Evolutionary conservation across 441 rosid genomes (phyloP).

Genomic region (Gossypium aridum): DNA sequence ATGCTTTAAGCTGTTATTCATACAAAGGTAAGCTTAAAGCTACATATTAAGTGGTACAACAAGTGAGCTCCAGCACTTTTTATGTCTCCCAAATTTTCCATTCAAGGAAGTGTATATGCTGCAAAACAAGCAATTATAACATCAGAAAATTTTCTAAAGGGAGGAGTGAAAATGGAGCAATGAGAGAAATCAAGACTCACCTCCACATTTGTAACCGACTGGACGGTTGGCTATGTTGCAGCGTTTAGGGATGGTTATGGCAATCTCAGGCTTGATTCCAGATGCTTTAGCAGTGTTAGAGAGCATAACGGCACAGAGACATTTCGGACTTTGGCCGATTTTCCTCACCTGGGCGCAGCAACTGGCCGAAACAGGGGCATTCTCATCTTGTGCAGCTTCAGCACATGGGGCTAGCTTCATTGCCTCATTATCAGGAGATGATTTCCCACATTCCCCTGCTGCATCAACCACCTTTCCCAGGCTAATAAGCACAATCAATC

Average conservation of each 20-base stretch:
- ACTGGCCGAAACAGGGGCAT: conserved; percentile 42
- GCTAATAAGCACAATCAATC: conserved; percentile 21
- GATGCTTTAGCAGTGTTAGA: conserved; percentile 63
- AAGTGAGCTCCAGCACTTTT: neutral
- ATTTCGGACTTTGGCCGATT: conserved; percentile 48
- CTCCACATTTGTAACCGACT: conserved; percentile 71
- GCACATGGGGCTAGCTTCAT: conserved; percentile 57
- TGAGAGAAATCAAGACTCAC: conserved; percentile 20
- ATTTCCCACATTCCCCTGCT: conserved; percentile 60
- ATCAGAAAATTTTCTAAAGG: neutral
- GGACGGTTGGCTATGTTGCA: conserved; percentile 76
- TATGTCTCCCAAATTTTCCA: neutral
- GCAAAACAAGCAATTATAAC: conserved; percentile 20
- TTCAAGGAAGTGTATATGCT: conserved; percentile 47
- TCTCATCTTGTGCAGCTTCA: conserved; percentile 47
- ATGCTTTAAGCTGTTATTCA: conserved; percentile 3
- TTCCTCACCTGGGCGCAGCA: conserved; percentile 49
- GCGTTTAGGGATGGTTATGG: conserved; percentile 73
- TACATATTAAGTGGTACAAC: neutral
- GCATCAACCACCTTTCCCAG: conserved; percentile 23
- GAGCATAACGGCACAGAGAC: conserved; percentile 70
- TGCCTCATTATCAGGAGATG: conserved; percentile 59
- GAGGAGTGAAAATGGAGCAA: neutral
- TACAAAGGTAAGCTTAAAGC: conserved; percentile 1
- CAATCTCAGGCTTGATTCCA: conserved; percentile 54